Conservation (phyloP, 345 rosid genomes). For the Eucalyptus cloeziana region DNA sequence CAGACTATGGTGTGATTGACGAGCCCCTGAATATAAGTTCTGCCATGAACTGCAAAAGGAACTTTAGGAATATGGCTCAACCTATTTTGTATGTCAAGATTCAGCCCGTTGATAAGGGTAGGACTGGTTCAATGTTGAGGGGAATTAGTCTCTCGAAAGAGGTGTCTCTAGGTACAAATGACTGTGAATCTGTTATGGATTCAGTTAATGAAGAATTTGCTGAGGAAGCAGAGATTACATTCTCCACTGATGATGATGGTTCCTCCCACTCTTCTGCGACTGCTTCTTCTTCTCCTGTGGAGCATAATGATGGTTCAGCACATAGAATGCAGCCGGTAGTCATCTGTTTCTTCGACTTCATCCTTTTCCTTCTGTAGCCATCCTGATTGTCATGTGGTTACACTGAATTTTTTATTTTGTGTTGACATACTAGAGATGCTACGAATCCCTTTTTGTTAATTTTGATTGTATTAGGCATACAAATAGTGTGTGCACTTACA, state of each 20-base stretch:
- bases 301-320: constrained; percentile 25
- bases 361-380: not conserved
- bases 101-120: constrained; percentile 36
- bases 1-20: constrained; percentile 57
- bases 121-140: constrained; percentile 20
- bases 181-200: constrained; percentile 49
- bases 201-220: constrained; percentile 62
- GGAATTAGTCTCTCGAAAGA: constrained; percentile 25
- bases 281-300: constrained; percentile 14
- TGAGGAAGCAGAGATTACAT: constrained; percentile 68
- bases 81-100: constrained; percentile 52
- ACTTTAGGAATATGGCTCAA: constrained; percentile 55
- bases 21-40: constrained; percentile 31
- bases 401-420: not conserved
- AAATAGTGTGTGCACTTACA: not conserved
- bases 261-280: constrained; percentile 16
- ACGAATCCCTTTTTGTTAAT: not conserved
- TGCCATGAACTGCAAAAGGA: constrained; percentile 72
- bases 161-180: constrained; percentile 15
- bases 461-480: not conserved
- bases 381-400: not conserved
- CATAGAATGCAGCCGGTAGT: constrained; percentile 34
- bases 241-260: constrained; percentile 60
- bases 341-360: not conserved
- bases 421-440: not conserved